Percentiles rank a stretch among this genome's conserved stretches.
Conservation (phyloP, 805 yeast species). For the Helenozyma rhizophorensis region DNA sequence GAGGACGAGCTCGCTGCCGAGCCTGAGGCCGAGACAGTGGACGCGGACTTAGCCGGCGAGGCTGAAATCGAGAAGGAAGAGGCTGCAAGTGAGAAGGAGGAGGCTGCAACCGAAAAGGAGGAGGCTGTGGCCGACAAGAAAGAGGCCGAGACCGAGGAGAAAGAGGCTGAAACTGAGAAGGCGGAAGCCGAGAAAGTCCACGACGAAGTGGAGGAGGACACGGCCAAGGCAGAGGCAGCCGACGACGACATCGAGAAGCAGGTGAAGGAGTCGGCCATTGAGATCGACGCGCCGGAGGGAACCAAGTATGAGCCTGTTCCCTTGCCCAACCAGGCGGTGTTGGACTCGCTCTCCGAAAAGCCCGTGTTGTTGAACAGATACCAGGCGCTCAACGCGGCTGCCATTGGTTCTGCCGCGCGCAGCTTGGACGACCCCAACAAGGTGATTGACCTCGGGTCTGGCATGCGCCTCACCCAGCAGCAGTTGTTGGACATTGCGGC, state of each 20-base stretch:
- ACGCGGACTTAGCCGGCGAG: background rate
- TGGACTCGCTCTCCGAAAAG: slow-evolving; percentile 39
- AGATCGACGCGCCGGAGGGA: slow-evolving; percentile 29
- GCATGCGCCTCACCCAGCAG: slow-evolving; percentile 49
- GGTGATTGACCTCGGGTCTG: slow-evolving; percentile 49
- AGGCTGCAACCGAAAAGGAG: background rate
- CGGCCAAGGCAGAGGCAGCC: slow-evolving; percentile 2
- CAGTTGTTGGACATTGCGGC: slow-evolving; percentile 55
- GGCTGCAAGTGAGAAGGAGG: background rate
- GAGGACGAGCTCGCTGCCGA: slow-evolving; percentile 2
- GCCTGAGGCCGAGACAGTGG: background rate
- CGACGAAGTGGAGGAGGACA: slow-evolving; percentile 5
- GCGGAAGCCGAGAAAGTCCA: slow-evolving; percentile 6
- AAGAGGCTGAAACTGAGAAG: slow-evolving; percentile 1
- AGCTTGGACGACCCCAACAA: slow-evolving; percentile 47
- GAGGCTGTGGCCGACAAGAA: slow-evolving; percentile 7
- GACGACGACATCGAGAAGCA: slow-evolving; percentile 28
- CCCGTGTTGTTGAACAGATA: slow-evolving; percentile 47
- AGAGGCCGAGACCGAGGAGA: slow-evolving; percentile 3
- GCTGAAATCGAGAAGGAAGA: background rate
- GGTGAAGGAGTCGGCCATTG: slow-evolving; percentile 30
- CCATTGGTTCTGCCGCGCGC: slow-evolving; percentile 42
- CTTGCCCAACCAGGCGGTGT: slow-evolving; percentile 32
- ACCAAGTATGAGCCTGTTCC: slow-evolving; percentile 32
- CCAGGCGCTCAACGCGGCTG: slow-evolving; percentile 45